Evolutionary conservation across 75 land plant genomes (phyloP), one percentile per base, ranked within the genome.

Genomic region (Ceratopteris richardii): DNA sequence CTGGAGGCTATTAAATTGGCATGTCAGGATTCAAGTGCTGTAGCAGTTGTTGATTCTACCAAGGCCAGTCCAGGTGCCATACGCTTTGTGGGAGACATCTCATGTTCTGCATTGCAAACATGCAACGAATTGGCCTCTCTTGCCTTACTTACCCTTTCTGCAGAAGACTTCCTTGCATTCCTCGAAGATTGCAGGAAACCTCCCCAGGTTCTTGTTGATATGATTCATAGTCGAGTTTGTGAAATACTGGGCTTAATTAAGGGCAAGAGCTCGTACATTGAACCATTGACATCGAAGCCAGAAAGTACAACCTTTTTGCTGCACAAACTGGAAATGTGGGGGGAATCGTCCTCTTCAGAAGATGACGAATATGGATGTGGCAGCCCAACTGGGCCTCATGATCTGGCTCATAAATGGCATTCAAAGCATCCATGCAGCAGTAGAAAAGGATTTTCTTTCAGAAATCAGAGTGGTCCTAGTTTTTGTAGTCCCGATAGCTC

Each of bases 81-180:
- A 54, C 58, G 68, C 26, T 53, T 90, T 42, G 66, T 83, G 10
- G 90, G 84, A 2, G 96, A 90, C 57, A 86, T 90, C 50, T 86
- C 96, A 9, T 80, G 82, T 28, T 70, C 64, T 58, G 74, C 83
- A 25, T 57, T 86, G 12, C 55, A 70, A n/a, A 26, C 54, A 57
- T 82, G 85, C 57, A 80, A 77, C 64, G 85, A 77, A 58, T 53
- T 77, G 5, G 83, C 77, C 42, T 82, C 90, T 5, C 67, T 80
- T 1, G 96, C 96, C 6, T 43, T 82, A 11, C 63, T 67, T 14
- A 73, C 90, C 0, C 82, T 89, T 31, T 85, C 90, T 11, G 73
- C 80, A 31, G 79, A 76, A 6, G 87, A 90, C 29, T 70, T 70
- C 36, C 73, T 90, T 9, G 72, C 80, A 67, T 68, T 78, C 53